Conservation (phyloP, 1,284 basidiomycete genomes). For the Puccinia sorghi region DNA sequence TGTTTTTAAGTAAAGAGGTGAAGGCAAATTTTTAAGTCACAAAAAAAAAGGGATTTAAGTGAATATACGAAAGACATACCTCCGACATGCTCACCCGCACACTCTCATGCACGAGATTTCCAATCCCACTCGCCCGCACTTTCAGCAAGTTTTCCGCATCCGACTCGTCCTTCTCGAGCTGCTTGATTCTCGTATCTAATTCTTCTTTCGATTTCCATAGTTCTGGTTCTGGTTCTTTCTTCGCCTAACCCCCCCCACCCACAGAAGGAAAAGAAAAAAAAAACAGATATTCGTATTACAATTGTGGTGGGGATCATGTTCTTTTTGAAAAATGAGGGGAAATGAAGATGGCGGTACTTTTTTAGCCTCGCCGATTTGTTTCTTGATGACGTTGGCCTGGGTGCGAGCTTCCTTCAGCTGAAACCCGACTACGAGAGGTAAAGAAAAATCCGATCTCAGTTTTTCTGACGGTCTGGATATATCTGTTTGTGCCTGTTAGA, state of each 20-base stretch:
- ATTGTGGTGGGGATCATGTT: no score
- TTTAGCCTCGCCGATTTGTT: constrained; percentile 49
- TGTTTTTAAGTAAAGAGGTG: no score
- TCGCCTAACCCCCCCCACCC: constrained; percentile 1
- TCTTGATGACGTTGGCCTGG: constrained; percentile 44
- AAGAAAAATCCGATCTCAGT: no score
- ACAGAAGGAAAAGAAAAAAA: neutral
- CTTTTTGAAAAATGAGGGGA: neutral
- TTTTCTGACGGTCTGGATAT: no score
- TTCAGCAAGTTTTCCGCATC: constrained; percentile 79
- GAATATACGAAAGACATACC: constrained; percentile 64
- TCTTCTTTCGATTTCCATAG: constrained; percentile 34
- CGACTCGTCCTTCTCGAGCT: constrained; percentile 54
- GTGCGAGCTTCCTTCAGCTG: constrained; percentile 28
- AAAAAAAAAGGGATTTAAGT: no score
- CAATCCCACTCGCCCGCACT: constrained; percentile 75
- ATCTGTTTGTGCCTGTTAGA: no score
- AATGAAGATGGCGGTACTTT: constrained; percentile 23
- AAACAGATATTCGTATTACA: neutral
- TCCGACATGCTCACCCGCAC: constrained; percentile 86
- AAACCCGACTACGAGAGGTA: constrained; percentile 47
- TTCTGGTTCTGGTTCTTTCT: constrained; percentile 32
- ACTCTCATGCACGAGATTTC: constrained; percentile 86
- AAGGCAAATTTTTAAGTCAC: no score
- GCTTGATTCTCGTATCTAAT: constrained; percentile 35